These are phyloP conservation scores for Coniochaeta sp. DNA, from an alignment of 2,329 filamentous ascomycete species.

Conservation along the genomic window DNA sequence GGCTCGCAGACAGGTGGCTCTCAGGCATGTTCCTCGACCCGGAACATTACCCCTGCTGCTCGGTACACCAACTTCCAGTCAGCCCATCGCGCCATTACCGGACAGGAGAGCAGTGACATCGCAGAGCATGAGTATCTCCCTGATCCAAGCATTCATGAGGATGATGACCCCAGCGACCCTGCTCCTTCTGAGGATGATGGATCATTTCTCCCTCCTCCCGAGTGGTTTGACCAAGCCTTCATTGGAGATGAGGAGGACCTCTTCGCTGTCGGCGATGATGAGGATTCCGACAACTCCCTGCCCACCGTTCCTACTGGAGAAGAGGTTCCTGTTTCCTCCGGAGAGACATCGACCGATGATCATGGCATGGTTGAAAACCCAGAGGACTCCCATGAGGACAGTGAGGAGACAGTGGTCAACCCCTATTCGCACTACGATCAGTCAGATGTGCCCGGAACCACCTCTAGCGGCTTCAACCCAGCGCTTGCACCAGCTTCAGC, in stretches of 20 bases:
- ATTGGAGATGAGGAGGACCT: background rate
- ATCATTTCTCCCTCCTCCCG: background rate
- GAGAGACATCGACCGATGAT: background rate
- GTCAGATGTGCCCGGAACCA: background rate
- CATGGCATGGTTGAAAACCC: background rate
- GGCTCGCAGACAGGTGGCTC: too few species aligned
- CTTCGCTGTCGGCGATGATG: too few species aligned
- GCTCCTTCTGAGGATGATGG: too few species aligned
- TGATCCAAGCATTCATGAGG: background rate
- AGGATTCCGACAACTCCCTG: too few species aligned
- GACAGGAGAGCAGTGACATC: background rate
- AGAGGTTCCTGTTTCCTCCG: background rate
- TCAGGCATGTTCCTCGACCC: too few species aligned
- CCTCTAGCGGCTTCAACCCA: background rate
- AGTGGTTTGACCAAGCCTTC: background rate
- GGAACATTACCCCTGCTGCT: too few species aligned
- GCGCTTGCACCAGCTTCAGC: background rate
- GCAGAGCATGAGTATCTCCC: background rate
- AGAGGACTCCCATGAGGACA: background rate
- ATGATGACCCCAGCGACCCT: background rate
- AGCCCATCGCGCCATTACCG: background rate
- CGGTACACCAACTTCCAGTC: background rate
- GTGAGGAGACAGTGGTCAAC: background rate
- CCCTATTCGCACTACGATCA: background rate
- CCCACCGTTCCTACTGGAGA: background rate